phyloP scores from a whole-genome alignment of 495 filamentous ascomycete species.

The Trichoderma parareesei region DNA sequence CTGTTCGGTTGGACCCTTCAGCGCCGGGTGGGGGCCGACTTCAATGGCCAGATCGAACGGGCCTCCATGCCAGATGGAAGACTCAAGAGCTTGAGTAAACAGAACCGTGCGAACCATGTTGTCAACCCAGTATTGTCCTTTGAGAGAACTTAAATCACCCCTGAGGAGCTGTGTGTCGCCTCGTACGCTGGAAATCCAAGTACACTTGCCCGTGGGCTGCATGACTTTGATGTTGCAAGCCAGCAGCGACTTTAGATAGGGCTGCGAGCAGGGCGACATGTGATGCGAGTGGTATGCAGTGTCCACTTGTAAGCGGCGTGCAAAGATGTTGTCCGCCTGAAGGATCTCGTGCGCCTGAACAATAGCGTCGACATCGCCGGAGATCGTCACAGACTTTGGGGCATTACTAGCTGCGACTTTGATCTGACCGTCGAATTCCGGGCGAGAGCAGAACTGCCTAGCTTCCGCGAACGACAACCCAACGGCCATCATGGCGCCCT shows the following conservation, averaged over 20 bases:
- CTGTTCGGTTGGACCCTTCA: conserved; percentile 33
- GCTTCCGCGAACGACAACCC: conserved; percentile 23
- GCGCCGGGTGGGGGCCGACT: conserved; percentile 25
- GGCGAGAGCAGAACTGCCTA: conserved; percentile 13
- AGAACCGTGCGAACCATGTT: conserved; percentile 31
- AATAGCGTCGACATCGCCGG: conserved; percentile 29
- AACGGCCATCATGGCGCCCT: conserved; percentile 38
- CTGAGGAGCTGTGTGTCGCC: conserved; percentile 15
- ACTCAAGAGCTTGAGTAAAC: conserved; percentile 26
- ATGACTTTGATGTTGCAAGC: conserved; percentile 2
- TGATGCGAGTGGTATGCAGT: conserved; percentile 33
- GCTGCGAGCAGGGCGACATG: conserved; percentile 23
- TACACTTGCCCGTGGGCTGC: background rate
- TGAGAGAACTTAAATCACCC: background rate
- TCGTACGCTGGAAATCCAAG: conserved; percentile 26
- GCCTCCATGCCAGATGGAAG: background rate
- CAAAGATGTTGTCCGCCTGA: conserved; percentile 14
- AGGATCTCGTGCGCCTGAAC: conserved; percentile 17
- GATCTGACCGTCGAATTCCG: conserved; percentile 15
- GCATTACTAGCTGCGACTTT: conserved; percentile 37
- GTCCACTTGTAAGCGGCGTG: conserved; percentile 23
- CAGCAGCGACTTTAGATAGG: conserved; percentile 18
- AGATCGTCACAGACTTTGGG: conserved; percentile 33
- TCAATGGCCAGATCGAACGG: conserved; percentile 19
- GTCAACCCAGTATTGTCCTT: conserved; percentile 27